Conservation (phyloP, 2,329 filamentous ascomycete genomes). For the Teratosphaeria gauchensis region DNA sequence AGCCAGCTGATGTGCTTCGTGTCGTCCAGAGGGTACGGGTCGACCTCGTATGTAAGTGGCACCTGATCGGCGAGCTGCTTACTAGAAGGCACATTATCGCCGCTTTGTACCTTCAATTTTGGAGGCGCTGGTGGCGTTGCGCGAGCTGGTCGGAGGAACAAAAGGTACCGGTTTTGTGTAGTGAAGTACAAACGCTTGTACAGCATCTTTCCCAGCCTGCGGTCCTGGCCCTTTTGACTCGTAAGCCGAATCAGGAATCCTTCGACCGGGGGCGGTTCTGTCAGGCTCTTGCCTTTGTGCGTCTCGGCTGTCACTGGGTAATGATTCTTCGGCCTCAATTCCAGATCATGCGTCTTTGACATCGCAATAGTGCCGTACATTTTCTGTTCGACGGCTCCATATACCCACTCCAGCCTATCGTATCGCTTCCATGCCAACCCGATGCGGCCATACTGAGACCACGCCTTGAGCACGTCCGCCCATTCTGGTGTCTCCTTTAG, state of each 20-base stretch:
- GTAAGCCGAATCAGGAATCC: conserved; percentile 58
- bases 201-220: conserved; percentile 50
- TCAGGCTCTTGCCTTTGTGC: conserved; percentile 35
- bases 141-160: conserved; percentile 52
- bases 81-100: conserved; percentile 42
- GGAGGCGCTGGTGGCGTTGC: conserved; percentile 49
- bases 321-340: conserved; percentile 55
- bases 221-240: conserved; percentile 50
- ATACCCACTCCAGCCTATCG: conserved; percentile 58
- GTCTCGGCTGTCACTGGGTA: conserved; percentile 46
- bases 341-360: conserved; percentile 56
- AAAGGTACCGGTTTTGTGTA: conserved; percentile 52
- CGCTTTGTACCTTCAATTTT: conserved; percentile 36
- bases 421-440: conserved; percentile 61
- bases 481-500: conserved; percentile 49
- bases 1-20: conserved; percentile 49
- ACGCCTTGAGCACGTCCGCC: conserved; percentile 49
- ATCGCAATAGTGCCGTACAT: conserved; percentile 63
- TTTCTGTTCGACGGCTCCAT: conserved; percentile 54
- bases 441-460: conserved; percentile 49
- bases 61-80: conserved; percentile 46
- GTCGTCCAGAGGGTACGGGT: conserved; percentile 50
- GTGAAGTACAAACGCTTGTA: conserved; percentile 59
- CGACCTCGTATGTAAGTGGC: conserved; percentile 52
- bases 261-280: conserved; percentile 54